phyloP scores from a whole-genome alignment of 805 yeast genomes.

The Myxozyma neglecta region DNA sequence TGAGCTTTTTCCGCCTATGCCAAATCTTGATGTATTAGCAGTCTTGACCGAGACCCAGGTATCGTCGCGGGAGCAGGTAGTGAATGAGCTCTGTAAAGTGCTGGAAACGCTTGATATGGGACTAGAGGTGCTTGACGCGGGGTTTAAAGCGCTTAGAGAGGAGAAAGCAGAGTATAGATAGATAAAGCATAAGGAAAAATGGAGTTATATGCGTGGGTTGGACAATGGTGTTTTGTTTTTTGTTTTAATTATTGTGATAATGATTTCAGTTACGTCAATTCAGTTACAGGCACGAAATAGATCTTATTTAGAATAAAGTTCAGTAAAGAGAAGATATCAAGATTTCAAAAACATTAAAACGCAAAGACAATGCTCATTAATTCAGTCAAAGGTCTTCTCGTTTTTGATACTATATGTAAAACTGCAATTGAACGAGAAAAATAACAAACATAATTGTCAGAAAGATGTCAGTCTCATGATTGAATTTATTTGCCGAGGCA shows the following conservation, averaged over 20 bases:
- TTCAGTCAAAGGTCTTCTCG: too few species aligned
- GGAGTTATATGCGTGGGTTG: neutral
- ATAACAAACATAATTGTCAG: too few species aligned
- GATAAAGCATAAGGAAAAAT: neutral
- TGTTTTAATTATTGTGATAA: neutral
- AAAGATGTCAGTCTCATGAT: too few species aligned
- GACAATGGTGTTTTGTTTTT: neutral
- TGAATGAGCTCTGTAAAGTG: constrained; percentile 21
- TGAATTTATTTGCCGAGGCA: too few species aligned
- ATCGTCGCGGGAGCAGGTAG: constrained; percentile 10
- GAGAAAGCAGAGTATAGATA: constrained; percentile 19
- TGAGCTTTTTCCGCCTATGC: constrained; percentile 26
- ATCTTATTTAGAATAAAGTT: neutral
- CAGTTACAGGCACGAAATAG: too few species aligned
- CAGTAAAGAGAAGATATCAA: neutral
- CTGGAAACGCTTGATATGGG: constrained; percentile 19
- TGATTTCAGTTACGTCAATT: neutral
- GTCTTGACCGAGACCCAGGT: constrained; percentile 15
- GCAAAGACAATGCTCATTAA: too few species aligned
- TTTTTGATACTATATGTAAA: too few species aligned
- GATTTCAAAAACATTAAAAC: neutral
- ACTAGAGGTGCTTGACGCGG: constrained; percentile 28
- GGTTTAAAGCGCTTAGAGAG: constrained; percentile 22
- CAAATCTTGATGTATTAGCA: constrained; percentile 15
- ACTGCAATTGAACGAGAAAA: too few species aligned